These are phyloP conservation scores for Lachancea nothofagi DNA, from an alignment of 805 yeast genomes.

Conservation along the genomic window DNA sequence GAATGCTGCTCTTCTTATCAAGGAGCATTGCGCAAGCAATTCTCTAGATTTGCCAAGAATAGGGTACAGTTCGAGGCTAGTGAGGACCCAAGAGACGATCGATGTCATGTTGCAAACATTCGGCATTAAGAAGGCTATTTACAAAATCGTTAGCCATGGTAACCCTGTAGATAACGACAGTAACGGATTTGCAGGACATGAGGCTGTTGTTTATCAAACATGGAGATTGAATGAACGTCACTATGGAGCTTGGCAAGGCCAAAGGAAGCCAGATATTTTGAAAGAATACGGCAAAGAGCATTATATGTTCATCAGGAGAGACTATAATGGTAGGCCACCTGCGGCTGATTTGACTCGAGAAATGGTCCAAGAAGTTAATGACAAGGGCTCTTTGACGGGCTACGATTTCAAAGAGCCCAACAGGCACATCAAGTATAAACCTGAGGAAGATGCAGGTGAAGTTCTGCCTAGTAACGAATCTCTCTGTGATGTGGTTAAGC, in stretches of 20 bases:
- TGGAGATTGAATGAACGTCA: constrained; percentile 85
- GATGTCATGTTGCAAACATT: constrained; percentile 56
- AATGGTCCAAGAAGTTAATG: constrained; percentile 37
- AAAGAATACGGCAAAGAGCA: constrained; percentile 62
- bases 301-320: constrained; percentile 76
- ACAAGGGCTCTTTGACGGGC: constrained; percentile 28
- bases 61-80: constrained; percentile 63
- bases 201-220: constrained; percentile 52
- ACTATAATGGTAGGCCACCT: constrained; percentile 69
- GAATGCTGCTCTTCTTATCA: constrained; percentile 55
- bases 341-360: constrained; percentile 32
- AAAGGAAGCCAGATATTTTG: constrained; percentile 61
- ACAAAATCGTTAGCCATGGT: constrained; percentile 21
- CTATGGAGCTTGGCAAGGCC: constrained; percentile 78
- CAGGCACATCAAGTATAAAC: constrained; percentile 29
- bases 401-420: constrained; percentile 36
- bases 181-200: constrained; percentile 35
- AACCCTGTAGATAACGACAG: constrained; percentile 8
- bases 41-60: constrained; percentile 43
- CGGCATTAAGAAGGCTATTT: constrained; percentile 16
- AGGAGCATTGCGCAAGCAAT: constrained; percentile 32
- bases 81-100: constrained; percentile 72
- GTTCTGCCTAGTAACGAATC: constrained; percentile 67
- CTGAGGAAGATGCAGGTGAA: constrained; percentile 36
- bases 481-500: constrained; percentile 59